Percentiles rank a stretch among this genome's conserved stretches.
These are phyloP conservation scores for Suillus bovinus DNA, from an alignment of 768 basidiomycete species.

Conservation along the genomic window DNA sequence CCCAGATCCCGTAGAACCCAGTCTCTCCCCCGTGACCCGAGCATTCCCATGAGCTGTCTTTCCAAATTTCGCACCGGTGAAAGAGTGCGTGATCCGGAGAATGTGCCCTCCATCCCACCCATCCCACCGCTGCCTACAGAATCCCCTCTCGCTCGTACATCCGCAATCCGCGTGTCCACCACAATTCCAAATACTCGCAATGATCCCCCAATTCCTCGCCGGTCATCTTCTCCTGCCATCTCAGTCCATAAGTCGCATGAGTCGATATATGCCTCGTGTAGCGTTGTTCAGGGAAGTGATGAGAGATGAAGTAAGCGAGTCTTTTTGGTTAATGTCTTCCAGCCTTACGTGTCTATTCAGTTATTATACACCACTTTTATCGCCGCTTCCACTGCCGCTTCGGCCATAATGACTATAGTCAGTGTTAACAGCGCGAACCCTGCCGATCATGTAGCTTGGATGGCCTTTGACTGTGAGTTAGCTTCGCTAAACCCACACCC, in stretches of 20 bases:
- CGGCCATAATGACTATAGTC: conserved; percentile 49
- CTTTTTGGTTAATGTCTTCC: background rate
- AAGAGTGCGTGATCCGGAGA: conserved; percentile 5
- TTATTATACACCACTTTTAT: conserved; percentile 56
- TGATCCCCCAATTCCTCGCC: conserved; percentile 17
- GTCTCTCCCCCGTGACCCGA: conserved; percentile 12
- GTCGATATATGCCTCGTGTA: conserved; percentile 52
- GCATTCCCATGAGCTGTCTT: background rate
- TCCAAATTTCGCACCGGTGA: background rate
- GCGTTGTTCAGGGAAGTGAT: conserved; percentile 56
- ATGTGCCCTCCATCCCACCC: conserved; percentile 5
- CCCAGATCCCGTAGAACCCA: conserved; percentile 3
- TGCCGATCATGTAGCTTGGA: conserved; percentile 52
- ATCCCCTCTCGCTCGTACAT: conserved; percentile 13
- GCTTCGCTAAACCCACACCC: background rate
- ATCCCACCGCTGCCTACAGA: conserved; percentile 13
- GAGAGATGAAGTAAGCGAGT: conserved; percentile 57
- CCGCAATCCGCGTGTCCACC: conserved; percentile 19
- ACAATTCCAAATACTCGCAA: conserved; percentile 13
- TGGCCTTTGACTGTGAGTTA: conserved; percentile 52
- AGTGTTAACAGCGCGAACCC: conserved; percentile 49
- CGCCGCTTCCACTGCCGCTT: conserved; percentile 47
- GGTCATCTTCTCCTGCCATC: conserved; percentile 23
- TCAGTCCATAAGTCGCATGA: conserved; percentile 44
- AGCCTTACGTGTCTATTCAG: conserved; percentile 29